phyloP scores from a whole-genome alignment of 169 alveolate species.

The Eimeria acervulina region DNA sequence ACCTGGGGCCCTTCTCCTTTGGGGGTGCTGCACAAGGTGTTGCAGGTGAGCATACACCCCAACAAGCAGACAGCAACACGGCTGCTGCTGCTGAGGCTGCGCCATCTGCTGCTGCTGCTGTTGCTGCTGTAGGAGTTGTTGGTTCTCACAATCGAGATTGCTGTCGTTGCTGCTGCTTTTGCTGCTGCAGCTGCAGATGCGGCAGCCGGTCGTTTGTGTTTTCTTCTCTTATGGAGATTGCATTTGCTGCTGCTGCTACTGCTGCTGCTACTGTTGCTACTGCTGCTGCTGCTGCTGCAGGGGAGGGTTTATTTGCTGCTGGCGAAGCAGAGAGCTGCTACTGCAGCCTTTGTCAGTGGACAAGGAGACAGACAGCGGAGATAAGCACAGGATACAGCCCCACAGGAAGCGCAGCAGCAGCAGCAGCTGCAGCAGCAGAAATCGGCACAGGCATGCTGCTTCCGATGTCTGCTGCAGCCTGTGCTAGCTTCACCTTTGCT shows the following conservation, averaged over 20 bases:
- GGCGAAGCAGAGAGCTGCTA: not conserved
- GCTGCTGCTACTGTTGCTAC: not conserved
- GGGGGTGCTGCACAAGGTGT: not conserved
- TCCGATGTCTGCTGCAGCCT: slow-evolving; percentile 20
- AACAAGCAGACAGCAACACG: too few species aligned
- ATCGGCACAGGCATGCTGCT: slow-evolving; percentile 23
- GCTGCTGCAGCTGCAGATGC: too few species aligned
- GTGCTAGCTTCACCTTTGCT: not conserved
- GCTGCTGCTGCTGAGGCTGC: not conserved
- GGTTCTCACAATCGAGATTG: not conserved
- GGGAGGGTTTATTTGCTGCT: not conserved
- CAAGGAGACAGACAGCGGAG: not conserved
- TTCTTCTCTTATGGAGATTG: too few species aligned
- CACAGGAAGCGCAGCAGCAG: slow-evolving; percentile 9
- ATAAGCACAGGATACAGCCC: not conserved
- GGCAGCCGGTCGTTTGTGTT: too few species aligned
- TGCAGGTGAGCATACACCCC: not conserved
- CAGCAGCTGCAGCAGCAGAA: slow-evolving; percentile 7
- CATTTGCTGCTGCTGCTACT: too few species aligned
- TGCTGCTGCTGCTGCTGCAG: slow-evolving; percentile 48
- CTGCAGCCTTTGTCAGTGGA: not conserved
- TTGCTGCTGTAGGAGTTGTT: not conserved
- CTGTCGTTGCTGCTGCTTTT: not conserved
- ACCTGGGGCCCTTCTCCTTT: not conserved
- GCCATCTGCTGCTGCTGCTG: not conserved